Evolutionary conservation across 192 early-diverging fungal species (phyloP).

Genomic region (Tieghemiomyces parasiticus): DNA sequence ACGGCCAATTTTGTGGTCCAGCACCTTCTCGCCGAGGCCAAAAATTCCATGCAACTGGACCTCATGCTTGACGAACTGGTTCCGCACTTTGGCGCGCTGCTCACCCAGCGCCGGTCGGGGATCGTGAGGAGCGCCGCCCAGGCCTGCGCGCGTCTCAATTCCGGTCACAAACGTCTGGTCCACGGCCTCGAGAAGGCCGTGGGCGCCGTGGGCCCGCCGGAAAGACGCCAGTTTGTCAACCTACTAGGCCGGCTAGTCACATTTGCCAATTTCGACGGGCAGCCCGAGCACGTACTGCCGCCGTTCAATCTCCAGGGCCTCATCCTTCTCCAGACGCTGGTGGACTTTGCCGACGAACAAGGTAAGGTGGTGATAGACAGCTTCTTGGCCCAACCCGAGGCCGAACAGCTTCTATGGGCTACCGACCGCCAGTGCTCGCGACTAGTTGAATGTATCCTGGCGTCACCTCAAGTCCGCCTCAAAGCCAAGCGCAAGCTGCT

Average conservation of each 20-base stretch:
- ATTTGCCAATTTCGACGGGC: slow-evolving; percentile 22
- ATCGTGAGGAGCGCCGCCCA: slow-evolving; percentile 56
- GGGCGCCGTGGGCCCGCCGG: slow-evolving; percentile 26
- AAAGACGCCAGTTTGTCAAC: slow-evolving; percentile 38
- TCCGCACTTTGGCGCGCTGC: slow-evolving; percentile 37
- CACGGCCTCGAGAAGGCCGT: slow-evolving; percentile 37
- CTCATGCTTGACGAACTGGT: slow-evolving; percentile 46
- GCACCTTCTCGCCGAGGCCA: slow-evolving; percentile 44
- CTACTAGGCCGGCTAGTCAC: slow-evolving; percentile 45
- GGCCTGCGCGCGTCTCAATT: slow-evolving; percentile 38
- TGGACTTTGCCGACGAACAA: slow-evolving; percentile 41
- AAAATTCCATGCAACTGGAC: slow-evolving; percentile 39
- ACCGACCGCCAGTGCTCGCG: slow-evolving; percentile 56
- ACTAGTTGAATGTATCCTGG: slow-evolving; percentile 50
- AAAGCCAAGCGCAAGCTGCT: slow-evolving; percentile 49
- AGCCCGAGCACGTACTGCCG: slow-evolving; percentile 24
- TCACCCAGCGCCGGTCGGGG: slow-evolving; percentile 50
- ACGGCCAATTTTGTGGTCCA: slow-evolving; percentile 79
- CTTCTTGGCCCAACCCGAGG: slow-evolving; percentile 36
- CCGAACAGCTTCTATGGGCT: slow-evolving; percentile 36
- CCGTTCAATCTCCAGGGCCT: slow-evolving; percentile 50
- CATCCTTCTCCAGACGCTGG: slow-evolving; percentile 44
- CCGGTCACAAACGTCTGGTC: slow-evolving; percentile 43
- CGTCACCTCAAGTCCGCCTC: slow-evolving; percentile 31
- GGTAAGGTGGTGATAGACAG: slow-evolving; percentile 43